Evolutionary conservation across 306 rosid species (phyloP).

Genomic region (Rosa multiflora): DNA sequence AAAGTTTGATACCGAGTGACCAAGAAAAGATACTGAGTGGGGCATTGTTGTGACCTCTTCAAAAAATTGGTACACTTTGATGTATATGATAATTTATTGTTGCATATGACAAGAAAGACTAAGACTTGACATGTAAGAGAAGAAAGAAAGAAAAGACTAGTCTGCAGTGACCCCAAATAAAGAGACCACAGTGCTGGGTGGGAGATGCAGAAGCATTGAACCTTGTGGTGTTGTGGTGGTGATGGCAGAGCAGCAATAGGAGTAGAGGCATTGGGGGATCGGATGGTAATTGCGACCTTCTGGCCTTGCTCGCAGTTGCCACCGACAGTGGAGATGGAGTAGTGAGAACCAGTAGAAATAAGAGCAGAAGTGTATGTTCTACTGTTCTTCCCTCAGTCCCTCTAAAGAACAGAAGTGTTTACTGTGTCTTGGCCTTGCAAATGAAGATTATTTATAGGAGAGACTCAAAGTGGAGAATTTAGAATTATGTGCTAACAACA

Average conservation of each 20-base stretch:
- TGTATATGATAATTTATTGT: background rate
- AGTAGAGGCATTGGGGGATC: background rate
- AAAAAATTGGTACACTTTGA: background rate
- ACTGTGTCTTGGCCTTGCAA: background rate
- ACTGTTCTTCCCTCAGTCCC: background rate
- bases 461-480: background rate
- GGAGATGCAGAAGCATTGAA: background rate
- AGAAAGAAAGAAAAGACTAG: background rate
- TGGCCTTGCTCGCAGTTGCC: slow-evolving; percentile 30
- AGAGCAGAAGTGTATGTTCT: background rate
- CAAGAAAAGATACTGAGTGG: background rate
- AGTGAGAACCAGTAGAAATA: background rate
- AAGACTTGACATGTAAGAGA: background rate
- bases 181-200: slow-evolving; percentile 1
- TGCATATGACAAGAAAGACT: background rate
- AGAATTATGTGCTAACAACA: background rate
- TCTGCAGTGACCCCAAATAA: background rate
- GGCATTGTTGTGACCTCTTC: background rate
- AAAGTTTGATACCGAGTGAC: slow-evolving; percentile 4
- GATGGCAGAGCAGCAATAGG: background rate
- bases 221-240: slow-evolving; percentile 1
- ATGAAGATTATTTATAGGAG: background rate
- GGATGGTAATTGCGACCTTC: slow-evolving; percentile 16
- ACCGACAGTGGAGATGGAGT: slow-evolving; percentile 29
- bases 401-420: background rate